Conservation (phyloP, 495 filamentous ascomycete genomes). For the Penicillium macrosclerotiorum region DNA sequence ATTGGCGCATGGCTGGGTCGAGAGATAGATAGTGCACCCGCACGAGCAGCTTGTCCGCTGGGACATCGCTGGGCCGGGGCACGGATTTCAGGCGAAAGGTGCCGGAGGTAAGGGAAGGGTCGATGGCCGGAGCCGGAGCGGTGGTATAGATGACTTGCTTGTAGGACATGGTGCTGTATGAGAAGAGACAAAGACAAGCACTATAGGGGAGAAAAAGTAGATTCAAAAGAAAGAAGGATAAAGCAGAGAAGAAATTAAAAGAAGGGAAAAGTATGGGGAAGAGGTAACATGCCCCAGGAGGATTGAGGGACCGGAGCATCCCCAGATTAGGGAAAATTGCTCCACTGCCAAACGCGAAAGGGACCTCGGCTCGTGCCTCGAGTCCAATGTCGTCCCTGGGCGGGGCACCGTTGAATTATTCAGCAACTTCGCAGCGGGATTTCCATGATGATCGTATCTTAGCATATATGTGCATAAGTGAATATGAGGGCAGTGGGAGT, state of each 20-base stretch:
- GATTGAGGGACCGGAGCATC: conserved; percentile 22
- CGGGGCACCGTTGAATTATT: not conserved
- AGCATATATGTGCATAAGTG: too few species aligned
- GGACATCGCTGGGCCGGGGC: conserved; percentile 42
- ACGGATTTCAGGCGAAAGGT: conserved; percentile 55
- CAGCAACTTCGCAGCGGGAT: too few species aligned
- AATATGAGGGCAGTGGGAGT: too few species aligned
- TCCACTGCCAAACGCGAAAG: conserved; percentile 10
- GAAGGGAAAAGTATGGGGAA: not conserved
- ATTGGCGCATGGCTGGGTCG: conserved; percentile 79
- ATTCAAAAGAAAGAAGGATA: not conserved
- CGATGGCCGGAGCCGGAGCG: conserved; percentile 36
- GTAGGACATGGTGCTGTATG: conserved; percentile 28
- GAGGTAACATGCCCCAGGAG: too few species aligned
- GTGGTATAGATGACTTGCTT: conserved; percentile 46
- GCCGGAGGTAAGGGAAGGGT: conserved; percentile 37
- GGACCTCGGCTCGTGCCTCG: conserved; percentile 20
- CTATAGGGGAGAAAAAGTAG: not conserved
- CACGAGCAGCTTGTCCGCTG: conserved; percentile 63
- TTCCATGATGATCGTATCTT: too few species aligned
- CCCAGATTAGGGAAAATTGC: conserved; percentile 32
- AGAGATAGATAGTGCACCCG: conserved; percentile 69
- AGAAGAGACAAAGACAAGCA: not conserved
- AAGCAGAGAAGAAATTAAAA: not conserved
- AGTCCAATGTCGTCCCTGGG: not conserved